phyloP scores from a whole-genome alignment of 805 yeast species.

The Pichia deserticola region DNA sequence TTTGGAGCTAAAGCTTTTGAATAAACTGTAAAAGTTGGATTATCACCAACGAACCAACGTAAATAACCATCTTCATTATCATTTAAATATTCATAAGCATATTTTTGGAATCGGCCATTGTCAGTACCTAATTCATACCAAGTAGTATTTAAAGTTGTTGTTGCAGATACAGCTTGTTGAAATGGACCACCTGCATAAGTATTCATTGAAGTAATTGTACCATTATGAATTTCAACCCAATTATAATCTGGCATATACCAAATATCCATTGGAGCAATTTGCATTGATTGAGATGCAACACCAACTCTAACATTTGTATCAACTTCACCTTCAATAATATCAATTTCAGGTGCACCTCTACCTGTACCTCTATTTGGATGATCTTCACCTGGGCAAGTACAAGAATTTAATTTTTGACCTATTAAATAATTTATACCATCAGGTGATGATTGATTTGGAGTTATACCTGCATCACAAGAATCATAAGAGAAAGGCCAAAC shows the following conservation, averaged over 20 bases:
- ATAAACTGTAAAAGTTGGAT: constrained; percentile 67
- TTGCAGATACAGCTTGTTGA: constrained; percentile 88
- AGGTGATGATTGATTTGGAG: constrained; percentile 83
- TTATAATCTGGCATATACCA: constrained; percentile 92
- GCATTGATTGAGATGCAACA: constrained; percentile 85
- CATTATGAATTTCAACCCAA: constrained; percentile 65
- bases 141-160: constrained; percentile 64
- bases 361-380: constrained; percentile 88
- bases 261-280: constrained; percentile 88
- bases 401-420: constrained; percentile 70
- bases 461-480: constrained; percentile 87
- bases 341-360: constrained; percentile 95
- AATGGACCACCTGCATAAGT: constrained; percentile 87
- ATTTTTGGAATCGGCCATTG: constrained; percentile 54
- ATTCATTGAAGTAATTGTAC: constrained; percentile 69
- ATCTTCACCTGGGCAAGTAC: constrained; percentile 76
- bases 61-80: constrained; percentile 67
- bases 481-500: constrained; percentile 93
- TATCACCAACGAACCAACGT: constrained; percentile 79
- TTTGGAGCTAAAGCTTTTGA: constrained; percentile 77
- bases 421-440: constrained; percentile 86
- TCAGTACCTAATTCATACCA: constrained; percentile 72
- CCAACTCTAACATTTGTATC: constrained; percentile 47
- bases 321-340: constrained; percentile 79
- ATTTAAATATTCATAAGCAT: constrained; percentile 70